Evolutionary conservation across 2,329 filamentous ascomycete genomes (phyloP), one percentile per base, ranked within the genome.

Genomic region (Stachybotrys chlorohalonatus): DNA sequence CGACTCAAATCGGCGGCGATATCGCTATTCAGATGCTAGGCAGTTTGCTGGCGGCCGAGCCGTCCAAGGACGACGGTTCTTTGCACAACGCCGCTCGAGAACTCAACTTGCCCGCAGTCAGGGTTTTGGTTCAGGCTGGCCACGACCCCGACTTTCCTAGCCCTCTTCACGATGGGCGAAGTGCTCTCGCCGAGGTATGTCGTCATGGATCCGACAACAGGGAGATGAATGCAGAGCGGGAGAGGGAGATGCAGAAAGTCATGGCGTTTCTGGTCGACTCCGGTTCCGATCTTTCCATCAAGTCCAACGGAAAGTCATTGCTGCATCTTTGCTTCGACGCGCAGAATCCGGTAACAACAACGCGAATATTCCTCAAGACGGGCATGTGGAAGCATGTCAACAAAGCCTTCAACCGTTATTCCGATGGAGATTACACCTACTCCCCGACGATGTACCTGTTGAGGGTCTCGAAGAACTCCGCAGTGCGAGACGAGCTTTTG

Each of bases 101-200:
- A 50, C 72, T 87, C 17, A 82, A 86, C 58, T 58, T 84, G 0
- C 68, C 77, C 11, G 78, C 78, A 1, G 79, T 85, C 57, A 73
- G 75, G 52, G 70, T 83, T 1, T 71, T 89, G 1, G 68, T 86
- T 6, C 72, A 83, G 49, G 71, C 79, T 57, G 80, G 78, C 1
- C 84, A 87, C 56, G 80, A 85, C 15, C 75, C 82, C 0, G 84
- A 87, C 62, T 87, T 85, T 54, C 84, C 84, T 0, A 86, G 81
- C 53, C 75, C 79, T 4, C 69, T 83, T 1, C 83, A 87, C 59
- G 76, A 75, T 15, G 85, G 85, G 0, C 77, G 85, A 49, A 84
- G 78, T 56, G 83, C 83, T 0, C 70, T 89, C 0, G 83, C 79
- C 0, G 84, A 88, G 57, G 68, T 87, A 3, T 87, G 84, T 56